Percentiles rank a stretch among this genome's conserved stretches.
Conservation (phyloP, 169 alveolate species). For the Theileria luwenshuni region DNA sequence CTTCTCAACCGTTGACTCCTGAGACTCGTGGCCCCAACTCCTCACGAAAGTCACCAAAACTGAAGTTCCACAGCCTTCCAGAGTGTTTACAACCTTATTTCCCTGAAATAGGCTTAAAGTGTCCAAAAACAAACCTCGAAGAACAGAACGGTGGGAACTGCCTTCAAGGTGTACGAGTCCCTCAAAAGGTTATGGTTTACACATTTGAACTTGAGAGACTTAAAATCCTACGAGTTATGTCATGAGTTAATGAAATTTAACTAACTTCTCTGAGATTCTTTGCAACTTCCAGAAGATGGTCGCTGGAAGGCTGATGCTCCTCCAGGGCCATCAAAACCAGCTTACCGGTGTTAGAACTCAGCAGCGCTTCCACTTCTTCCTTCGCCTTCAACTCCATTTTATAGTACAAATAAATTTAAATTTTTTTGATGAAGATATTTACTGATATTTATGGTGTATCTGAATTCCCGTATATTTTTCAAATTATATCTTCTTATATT, state of each 20-base stretch:
- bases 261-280: constrained; percentile 38
- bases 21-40: constrained; percentile 41
- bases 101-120: constrained; percentile 10
- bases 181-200: constrained; percentile 3
- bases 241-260: not conserved
- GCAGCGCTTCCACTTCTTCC: constrained; percentile 11
- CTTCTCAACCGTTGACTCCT: constrained; percentile 40
- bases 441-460: not conserved
- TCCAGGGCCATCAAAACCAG: constrained; percentile 46
- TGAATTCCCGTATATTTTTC: not conserved
- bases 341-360: constrained; percentile 40
- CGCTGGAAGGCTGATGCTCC: constrained; percentile 35
- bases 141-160: constrained; percentile 37
- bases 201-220: constrained; percentile 25
- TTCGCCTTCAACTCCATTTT: constrained; percentile 8
- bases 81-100: constrained; percentile 35
- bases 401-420: not conserved
- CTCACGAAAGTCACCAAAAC: constrained; percentile 56
- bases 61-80: constrained; percentile 65
- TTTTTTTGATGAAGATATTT: not conserved
- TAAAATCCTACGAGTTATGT: constrained; percentile 48
- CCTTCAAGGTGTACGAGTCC: constrained; percentile 9
- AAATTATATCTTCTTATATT: not conserved
- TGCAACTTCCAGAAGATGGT: constrained; percentile 36
- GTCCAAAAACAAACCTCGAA: constrained; percentile 27